A percentile compares a stretch with the other conserved stretches of the same genome.
Conservation (phyloP, 129 eudicot species). For the Lactuca saligna region DNA sequence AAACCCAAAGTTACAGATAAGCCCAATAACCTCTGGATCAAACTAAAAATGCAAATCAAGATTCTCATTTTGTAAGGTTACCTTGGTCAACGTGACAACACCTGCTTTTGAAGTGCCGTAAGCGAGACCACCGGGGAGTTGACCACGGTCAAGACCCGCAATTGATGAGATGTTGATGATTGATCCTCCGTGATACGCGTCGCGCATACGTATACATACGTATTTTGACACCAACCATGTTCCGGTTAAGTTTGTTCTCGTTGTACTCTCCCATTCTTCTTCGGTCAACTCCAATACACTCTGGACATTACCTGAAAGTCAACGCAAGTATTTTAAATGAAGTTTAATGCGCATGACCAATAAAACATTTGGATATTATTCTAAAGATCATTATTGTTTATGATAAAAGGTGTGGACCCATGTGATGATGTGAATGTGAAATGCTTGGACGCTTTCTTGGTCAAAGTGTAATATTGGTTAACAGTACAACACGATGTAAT, state of each 20-base stretch:
- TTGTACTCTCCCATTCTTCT: constrained; percentile 61
- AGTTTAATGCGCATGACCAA: too few species aligned
- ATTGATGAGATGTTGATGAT: constrained; percentile 69
- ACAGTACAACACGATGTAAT: not conserved
- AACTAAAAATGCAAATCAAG: too few species aligned
- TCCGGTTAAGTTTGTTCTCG: constrained; percentile 65
- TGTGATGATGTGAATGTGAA: not conserved
- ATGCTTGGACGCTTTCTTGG: not conserved
- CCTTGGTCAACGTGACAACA: constrained; percentile 51
- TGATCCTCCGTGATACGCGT: constrained; percentile 66
- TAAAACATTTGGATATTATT: too few species aligned
- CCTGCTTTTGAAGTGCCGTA: constrained; percentile 68
- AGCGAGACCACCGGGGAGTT: constrained; percentile 62
- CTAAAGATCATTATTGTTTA: too few species aligned
- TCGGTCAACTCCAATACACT: constrained; percentile 60
- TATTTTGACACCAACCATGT: constrained; percentile 48
- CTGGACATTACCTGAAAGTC: constrained; percentile 47
- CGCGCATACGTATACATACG: constrained; percentile 65
- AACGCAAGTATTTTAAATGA: too few species aligned
- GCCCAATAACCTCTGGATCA: not conserved
- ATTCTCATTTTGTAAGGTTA: not conserved
- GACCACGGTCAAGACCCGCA: constrained; percentile 76
- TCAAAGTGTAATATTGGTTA: not conserved
- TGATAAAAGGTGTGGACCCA: not conserved
- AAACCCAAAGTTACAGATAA: too few species aligned